These are phyloP conservation scores for Ceriops zippeliana DNA, from an alignment of 345 rosid genomes.

Conservation along the genomic window DNA sequence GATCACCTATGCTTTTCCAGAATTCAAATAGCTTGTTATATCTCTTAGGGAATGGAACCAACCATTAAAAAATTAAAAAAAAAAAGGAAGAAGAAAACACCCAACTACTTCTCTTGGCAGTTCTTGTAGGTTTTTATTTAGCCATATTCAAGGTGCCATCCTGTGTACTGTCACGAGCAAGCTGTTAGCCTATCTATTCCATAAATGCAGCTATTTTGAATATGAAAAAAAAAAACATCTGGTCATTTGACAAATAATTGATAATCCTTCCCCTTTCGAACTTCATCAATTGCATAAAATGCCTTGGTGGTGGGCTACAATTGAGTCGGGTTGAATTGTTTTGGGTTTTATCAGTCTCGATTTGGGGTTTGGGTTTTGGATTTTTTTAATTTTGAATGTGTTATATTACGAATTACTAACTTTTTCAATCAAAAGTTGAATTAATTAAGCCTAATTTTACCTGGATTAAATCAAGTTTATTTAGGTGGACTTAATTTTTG, in stretches of 20 bases:
- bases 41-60: constrained; percentile 4
- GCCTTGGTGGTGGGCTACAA: no score
- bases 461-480: no score
- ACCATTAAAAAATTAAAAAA: background rate
- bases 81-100: background rate
- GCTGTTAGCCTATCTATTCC: background rate
- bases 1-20: background rate
- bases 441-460: no score
- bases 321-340: no score
- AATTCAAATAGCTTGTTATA: background rate
- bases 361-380: no score
- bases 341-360: no score
- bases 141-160: constrained; percentile 19
- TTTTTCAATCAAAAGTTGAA: no score
- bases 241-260: background rate
- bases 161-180: constrained; percentile 12
- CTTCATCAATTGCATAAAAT: background rate
- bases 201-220: background rate
- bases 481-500: no score
- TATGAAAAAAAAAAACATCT: background rate
- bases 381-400: no score
- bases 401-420: no score
- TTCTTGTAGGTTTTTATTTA: background rate
- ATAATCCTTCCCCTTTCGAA: background rate
- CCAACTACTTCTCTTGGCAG: constrained; percentile 1